phyloP scores from a whole-genome alignment of 805 yeast genomes.

The Hanseniaspora singularis region DNA sequence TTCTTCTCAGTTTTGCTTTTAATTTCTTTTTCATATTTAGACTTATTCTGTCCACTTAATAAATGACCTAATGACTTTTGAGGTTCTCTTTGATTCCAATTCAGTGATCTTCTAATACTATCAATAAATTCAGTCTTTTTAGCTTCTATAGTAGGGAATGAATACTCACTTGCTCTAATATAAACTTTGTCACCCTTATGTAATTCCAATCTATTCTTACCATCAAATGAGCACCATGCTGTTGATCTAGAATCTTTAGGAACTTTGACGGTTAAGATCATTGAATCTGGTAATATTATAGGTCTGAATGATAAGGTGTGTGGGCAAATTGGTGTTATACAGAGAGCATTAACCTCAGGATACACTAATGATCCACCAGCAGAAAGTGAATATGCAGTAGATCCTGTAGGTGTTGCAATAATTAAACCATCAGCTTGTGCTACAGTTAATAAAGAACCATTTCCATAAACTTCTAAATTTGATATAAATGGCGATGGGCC shows the following conservation, averaged over 20 bases:
- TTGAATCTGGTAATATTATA: conserved; percentile 83
- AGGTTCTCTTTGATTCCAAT: conserved; percentile 86
- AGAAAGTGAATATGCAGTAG: conserved; percentile 87
- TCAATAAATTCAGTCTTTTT: conserved; percentile 69
- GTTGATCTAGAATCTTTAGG: conserved; percentile 74
- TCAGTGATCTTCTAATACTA: conserved; percentile 69
- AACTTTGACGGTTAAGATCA: conserved; percentile 69
- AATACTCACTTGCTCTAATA: conserved; percentile 73
- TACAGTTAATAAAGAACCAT: conserved; percentile 69
- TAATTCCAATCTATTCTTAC: conserved; percentile 74
- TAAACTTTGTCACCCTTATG: conserved; percentile 74
- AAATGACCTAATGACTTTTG: conserved; percentile 69
- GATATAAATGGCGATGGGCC: conserved; percentile 92
- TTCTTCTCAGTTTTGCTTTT: conserved; percentile 4
- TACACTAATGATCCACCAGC: conserved; percentile 95
- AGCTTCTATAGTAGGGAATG: conserved; percentile 83
- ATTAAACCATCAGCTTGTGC: conserved; percentile 93
- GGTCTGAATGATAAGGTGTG: conserved; percentile 91
- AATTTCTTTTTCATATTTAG: conserved; percentile 30
- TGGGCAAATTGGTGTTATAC: conserved; percentile 92
- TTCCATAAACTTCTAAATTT: conserved; percentile 79
- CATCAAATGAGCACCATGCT: conserved; percentile 97
- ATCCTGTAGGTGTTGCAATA: conserved; percentile 89
- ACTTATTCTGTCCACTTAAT: conserved; percentile 45
- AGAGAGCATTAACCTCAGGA: conserved; percentile 84